Conservation (phyloP, 2,329 filamentous ascomycete genomes). For the Pseudogymnoascus sp. region DNA sequence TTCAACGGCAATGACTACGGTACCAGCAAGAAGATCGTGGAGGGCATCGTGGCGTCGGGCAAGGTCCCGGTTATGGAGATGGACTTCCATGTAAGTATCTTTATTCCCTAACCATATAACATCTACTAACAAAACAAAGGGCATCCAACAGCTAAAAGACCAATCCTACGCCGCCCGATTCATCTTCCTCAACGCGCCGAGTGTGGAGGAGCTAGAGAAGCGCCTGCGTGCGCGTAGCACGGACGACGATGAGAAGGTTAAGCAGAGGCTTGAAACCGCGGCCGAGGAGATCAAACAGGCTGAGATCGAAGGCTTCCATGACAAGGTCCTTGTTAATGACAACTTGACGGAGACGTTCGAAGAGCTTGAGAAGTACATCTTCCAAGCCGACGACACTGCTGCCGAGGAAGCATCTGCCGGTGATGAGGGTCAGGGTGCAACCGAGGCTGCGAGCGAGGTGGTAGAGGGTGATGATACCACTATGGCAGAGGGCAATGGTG, state of each 20-base stretch:
- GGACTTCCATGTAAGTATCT: slow-evolving; percentile 40
- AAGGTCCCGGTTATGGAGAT: slow-evolving; percentile 54
- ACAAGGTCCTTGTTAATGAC: slow-evolving; percentile 44
- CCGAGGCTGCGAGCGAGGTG: not conserved
- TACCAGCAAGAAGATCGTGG: slow-evolving; percentile 45
- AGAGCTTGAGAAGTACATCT: slow-evolving; percentile 42
- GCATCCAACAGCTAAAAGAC: slow-evolving; percentile 49
- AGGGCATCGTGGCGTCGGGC: slow-evolving; percentile 42
- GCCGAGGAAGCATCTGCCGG: slow-evolving; percentile 15
- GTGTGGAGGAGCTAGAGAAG: slow-evolving; percentile 30
- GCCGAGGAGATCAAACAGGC: slow-evolving; percentile 37
- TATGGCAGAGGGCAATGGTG: not conserved
- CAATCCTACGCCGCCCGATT: slow-evolving; percentile 48
- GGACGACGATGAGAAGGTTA: slow-evolving; percentile 40
- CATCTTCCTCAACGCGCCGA: slow-evolving; percentile 43
- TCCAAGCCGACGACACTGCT: slow-evolving; percentile 25
- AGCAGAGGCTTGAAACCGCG: slow-evolving; percentile 35
- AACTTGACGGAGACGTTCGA: slow-evolving; percentile 42
- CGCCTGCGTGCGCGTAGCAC: slow-evolving; percentile 36
- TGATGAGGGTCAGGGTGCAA: not conserved
- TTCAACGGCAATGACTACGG: slow-evolving; percentile 45
- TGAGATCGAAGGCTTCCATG: slow-evolving; percentile 39
- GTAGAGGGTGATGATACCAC: not conserved
- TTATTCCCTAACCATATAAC: not conserved
- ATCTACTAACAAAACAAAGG: slow-evolving; percentile 30